A percentile compares a stretch with the other conserved stretches of the same genome.
These are phyloP conservation scores for Jatropha multifida DNA, from an alignment of 441 rosid genomes.

Conservation along the genomic window DNA sequence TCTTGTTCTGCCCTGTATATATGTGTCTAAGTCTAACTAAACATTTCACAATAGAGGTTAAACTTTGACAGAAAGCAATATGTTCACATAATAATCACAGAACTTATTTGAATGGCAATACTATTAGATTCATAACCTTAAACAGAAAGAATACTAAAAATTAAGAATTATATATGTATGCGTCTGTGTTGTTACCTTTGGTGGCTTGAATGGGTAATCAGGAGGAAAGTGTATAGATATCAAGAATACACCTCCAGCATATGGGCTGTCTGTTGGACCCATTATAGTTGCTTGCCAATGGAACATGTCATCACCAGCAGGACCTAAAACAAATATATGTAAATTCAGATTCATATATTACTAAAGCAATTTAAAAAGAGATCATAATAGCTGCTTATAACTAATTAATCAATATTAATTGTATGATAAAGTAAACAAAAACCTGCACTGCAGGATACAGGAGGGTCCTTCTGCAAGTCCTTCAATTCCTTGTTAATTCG, in stretches of 20 bases:
- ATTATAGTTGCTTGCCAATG: constrained; percentile 43
- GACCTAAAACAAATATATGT: constrained; percentile 20
- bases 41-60: too few species aligned
- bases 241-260: constrained; percentile 34
- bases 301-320: constrained; percentile 31
- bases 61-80: too few species aligned
- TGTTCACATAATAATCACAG: too few species aligned
- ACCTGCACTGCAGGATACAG: constrained; percentile 39
- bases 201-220: constrained; percentile 42
- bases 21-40: too few species aligned
- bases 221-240: constrained; percentile 34
- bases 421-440: not conserved
- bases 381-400: too few species aligned
- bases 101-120: too few species aligned
- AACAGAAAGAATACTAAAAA: too few species aligned
- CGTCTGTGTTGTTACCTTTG: constrained; percentile 25
- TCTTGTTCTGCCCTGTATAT: too few species aligned
- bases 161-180: too few species aligned
- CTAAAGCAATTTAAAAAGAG: too few species aligned
- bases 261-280: constrained; percentile 40
- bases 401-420: not conserved
- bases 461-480: constrained; percentile 43
- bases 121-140: too few species aligned
- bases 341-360: not conserved
- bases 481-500: constrained; percentile 39